Evolutionary conservation across 1,284 basidiomycete species (phyloP), one percentile per base, ranked within the genome.

Genomic region (Leccinum fuscescens): DNA sequence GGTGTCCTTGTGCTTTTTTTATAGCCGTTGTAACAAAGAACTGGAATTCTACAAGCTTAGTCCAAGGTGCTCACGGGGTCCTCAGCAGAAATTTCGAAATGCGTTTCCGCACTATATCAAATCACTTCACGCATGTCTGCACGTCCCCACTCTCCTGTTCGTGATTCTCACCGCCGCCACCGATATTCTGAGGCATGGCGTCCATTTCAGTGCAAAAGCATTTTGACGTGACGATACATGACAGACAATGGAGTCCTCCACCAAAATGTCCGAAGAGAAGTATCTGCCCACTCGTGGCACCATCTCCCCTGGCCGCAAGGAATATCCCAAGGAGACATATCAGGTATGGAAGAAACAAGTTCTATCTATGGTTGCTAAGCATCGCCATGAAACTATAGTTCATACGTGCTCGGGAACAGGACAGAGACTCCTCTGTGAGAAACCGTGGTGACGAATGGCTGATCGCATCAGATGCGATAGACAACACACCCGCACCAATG

Each of bases 151-250:
- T 8, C 6, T 14, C 4, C 17, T 5, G 1, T 4, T 39, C 49
- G 35, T 2, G 51, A 56, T 17, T 6, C n/a, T 9, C 48, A 50
- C 14, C 51, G n/a, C 17, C n/a, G 27, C 33, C 6, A 22, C 14
- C 42, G 15, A 33, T 29, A n/a, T 22, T 17, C 5, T 15, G 39
- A 58, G 64, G 65, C 66, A 64, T 8, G 56, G 12, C 2, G 15
- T 49, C 42, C n/a, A 20, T 33, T 44, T 11, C n/a, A 22, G 9
- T 27, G 31, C 31, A 2, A 33, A 5, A 33, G 0, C 11, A 33
- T 12, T 33, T 33, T 33, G 12, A 33, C 31, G 12, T 33, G 31
- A 33, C 31, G 31, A 33, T 12, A 33, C 31, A 5, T 11, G 31
- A 33, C 31, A 33, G 31, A 33, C 12, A 33, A 33, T 33, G 31